Base-by-base conservation (phyloP, 2,329 filamentous ascomycete species). In the Ophiostoma montium region DNA sequence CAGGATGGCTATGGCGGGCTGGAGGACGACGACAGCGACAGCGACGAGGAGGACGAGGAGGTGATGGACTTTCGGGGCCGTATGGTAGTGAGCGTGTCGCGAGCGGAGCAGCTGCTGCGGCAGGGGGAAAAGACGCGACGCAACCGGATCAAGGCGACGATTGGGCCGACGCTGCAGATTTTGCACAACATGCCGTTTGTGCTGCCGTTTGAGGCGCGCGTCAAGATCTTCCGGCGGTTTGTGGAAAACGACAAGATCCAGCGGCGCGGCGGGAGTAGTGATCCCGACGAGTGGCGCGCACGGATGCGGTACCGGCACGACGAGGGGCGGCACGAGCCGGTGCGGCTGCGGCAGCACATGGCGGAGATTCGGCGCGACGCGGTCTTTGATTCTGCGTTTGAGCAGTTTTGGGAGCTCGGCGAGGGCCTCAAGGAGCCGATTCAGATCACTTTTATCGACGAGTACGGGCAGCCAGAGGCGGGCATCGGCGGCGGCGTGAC, bases 401-500 rank as follows among this genome's bases (percentile, higher is more conserved):
- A 82, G 3, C 76, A 88, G 49, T 95, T 95, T 59, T 95, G 87
- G 58, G 64, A 76, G 1, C 71, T 96, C 5, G 84, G 84, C 0
- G 84, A 90, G 13, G 82, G 81, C 1, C 67, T 98, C 50, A 96
- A 96, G 61, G 90, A 96, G 60, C 87, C 88, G 0, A 95, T 98
- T 33, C 87, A 94, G 60, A 96, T 98, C 59, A 92, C 86, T 0
- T 98, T 98, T 62, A 81, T 95, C 39, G 92, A 98, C 61, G 77
- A 88, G 52, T 98, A 94, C 57, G 85, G 84, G 53, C 78, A 82
- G 1, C 73, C 78, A 8, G 92, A 98, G 65, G 90, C 90, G 12
- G 92, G 92, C 10, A 96, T 98, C 49, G 92, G 98, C 60, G 92
- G 92, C 0, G 92, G 92, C 54, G 92, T 98, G 9, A 95, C 90